Percentiles rank a stretch among this genome's conserved stretches.
These are phyloP conservation scores for Trametes meyenii DNA, from an alignment of 768 basidiomycete genomes.

Conservation along the genomic window DNA sequence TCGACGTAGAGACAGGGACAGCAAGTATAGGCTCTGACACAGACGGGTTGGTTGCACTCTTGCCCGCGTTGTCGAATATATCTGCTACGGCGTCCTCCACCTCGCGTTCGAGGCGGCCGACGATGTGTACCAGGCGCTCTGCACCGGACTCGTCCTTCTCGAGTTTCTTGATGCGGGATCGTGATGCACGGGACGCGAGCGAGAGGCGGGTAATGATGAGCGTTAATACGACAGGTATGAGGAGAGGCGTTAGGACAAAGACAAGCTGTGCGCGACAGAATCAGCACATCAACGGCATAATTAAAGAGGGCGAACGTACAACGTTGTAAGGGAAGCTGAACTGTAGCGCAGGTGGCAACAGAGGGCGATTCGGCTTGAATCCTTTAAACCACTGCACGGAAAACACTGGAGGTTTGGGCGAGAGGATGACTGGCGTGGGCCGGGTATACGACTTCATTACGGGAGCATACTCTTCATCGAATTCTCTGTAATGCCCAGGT, in stretches of 20 bases:
- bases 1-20: neutral
- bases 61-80: constrained; percentile 46
- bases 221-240: constrained; percentile 62
- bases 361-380: constrained; percentile 42
- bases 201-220: constrained; percentile 59
- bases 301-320: constrained; percentile 43
- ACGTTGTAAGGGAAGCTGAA: constrained; percentile 71
- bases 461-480: constrained; percentile 57
- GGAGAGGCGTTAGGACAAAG: constrained; percentile 59
- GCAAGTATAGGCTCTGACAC: neutral
- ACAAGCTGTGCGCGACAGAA: constrained; percentile 43
- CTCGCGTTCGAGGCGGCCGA: constrained; percentile 60
- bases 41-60: neutral
- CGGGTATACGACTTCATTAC: constrained; percentile 57
- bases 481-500: constrained; percentile 43
- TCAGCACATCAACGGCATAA: neutral
- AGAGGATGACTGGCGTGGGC: constrained; percentile 33
- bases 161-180: constrained; percentile 62
- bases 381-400: constrained; percentile 50
- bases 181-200: constrained; percentile 60
- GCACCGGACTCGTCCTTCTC: constrained; percentile 55
- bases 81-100: constrained; percentile 66
- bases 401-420: constrained; percentile 45
- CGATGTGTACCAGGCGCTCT: constrained; percentile 56
- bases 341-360: constrained; percentile 63